A percentile compares a stretch with the other conserved stretches of the same genome.
Evolutionary conservation across 371 early-diverging fungal species (phyloP).

Genomic region (Actinomortierella wolfii): DNA sequence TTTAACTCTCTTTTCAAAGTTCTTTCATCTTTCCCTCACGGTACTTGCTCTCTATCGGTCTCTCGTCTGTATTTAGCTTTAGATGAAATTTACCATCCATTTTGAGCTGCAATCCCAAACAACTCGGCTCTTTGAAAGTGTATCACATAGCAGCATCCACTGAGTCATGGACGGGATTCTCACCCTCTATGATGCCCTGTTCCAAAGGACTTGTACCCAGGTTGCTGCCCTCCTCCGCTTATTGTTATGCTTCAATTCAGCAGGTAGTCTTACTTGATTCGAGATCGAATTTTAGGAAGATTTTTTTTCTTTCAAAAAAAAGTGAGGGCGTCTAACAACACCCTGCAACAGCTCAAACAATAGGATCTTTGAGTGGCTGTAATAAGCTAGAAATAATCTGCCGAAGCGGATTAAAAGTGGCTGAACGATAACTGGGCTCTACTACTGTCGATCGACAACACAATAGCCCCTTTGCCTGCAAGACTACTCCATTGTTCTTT

Average conservation of each 20-base stretch:
- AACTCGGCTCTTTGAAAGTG: slow-evolving; percentile 57
- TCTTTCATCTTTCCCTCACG: slow-evolving; percentile 76
- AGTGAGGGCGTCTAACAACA: too few species aligned
- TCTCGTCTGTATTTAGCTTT: slow-evolving; percentile 76
- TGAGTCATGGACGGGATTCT: slow-evolving; percentile 54
- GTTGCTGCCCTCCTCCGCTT: slow-evolving; percentile 62
- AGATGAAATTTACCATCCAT: slow-evolving; percentile 66
- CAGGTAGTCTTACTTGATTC: slow-evolving; percentile 63
- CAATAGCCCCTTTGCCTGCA: slow-evolving; percentile 10
- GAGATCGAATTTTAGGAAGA: slow-evolving; percentile 41
- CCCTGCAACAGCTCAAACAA: too few species aligned
- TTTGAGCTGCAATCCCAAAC: slow-evolving; percentile 67
- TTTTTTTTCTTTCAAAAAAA: slow-evolving; percentile 9
- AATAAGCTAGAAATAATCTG: too few species aligned
- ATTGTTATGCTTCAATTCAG: slow-evolving; percentile 77
- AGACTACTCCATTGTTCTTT: slow-evolving; percentile 14
- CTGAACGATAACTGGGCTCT: slow-evolving; percentile 5
- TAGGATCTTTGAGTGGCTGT: too few species aligned
- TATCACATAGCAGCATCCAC: slow-evolving; percentile 41
- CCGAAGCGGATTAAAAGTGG: too few species aligned
- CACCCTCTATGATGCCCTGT: slow-evolving; percentile 62
- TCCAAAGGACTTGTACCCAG: slow-evolving; percentile 55
- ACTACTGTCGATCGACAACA: slow-evolving; percentile 5
- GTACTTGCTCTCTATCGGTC: slow-evolving; percentile 82
- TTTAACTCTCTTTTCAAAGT: slow-evolving; percentile 42